phyloP scores from a whole-genome alignment of 148 eudicot species.

The Chenopodium quinoa region DNA sequence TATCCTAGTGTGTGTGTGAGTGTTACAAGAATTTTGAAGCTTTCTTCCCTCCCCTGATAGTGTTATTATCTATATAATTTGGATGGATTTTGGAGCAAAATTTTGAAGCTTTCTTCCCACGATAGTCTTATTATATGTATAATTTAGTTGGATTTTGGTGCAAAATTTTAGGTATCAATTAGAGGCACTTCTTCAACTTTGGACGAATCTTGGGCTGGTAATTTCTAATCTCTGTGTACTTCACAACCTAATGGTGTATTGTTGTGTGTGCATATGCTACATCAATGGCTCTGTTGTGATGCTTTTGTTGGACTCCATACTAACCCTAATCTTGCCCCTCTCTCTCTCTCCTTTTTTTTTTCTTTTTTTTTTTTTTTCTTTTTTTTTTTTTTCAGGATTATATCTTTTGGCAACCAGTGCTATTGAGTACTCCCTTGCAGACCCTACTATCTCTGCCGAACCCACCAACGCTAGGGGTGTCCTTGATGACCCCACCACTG shows the following conservation, averaged over 20 bases:
- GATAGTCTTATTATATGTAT: not conserved
- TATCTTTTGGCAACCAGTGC: no score
- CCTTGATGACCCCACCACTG: no score
- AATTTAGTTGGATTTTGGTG: not conserved
- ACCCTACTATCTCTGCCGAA: no score
- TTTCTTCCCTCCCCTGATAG: not conserved
- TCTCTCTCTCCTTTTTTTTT: no score
- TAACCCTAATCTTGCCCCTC: no score
- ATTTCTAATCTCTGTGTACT: not conserved
- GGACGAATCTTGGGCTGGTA: constrained; percentile 16
- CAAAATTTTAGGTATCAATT: constrained; percentile 8
- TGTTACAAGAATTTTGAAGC: not conserved
- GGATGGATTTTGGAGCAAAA: not conserved
- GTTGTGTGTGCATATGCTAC: not conserved
- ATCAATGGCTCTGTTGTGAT: not conserved
- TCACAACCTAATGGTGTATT: constrained; percentile 2
- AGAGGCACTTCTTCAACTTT: not conserved
- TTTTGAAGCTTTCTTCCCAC: not conserved
- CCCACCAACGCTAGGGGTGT: no score
- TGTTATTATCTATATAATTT: not conserved
- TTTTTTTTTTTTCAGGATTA: no score
- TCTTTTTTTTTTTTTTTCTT: no score
- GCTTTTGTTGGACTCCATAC: no score
- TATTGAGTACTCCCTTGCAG: no score
- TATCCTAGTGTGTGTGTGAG: no score